Conservation (phyloP, 2,329 filamentous ascomycete genomes). For the Exophiala dermatitidis region DNA sequence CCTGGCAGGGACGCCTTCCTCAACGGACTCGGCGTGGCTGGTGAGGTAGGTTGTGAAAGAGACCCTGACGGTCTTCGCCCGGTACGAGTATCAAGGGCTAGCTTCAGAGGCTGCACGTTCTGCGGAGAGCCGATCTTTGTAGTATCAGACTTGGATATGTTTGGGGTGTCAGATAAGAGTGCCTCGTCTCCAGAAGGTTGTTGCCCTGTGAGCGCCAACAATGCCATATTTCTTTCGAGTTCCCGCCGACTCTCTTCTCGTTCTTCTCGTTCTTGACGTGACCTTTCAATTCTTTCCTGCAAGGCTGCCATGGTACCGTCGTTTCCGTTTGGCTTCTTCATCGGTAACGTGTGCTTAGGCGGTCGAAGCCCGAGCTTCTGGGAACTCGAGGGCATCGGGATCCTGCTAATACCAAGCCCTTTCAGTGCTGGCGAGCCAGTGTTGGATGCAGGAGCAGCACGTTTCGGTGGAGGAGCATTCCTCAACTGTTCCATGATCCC, state of each 20-base stretch:
- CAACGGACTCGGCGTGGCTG: slow-evolving; percentile 7
- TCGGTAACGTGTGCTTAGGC: no score
- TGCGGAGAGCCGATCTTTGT: not conserved
- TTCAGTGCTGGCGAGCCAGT: not conserved
- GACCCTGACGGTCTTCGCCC: not conserved
- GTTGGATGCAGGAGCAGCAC: not conserved
- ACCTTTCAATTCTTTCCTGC: not conserved
- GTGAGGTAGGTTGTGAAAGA: not conserved
- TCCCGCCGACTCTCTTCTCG: not conserved
- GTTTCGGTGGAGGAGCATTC: not conserved
- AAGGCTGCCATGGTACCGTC: not conserved
- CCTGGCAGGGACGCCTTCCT: slow-evolving; percentile 5
- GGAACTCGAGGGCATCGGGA: not conserved
- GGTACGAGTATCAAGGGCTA: slow-evolving; percentile 1
- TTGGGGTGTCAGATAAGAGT: slow-evolving; percentile 1
- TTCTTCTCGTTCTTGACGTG: not conserved
- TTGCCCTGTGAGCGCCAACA: not conserved
- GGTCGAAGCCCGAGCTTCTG: no score
- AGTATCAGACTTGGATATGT: slow-evolving; percentile 1
- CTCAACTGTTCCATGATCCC: not conserved
- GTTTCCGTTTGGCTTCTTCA: not conserved
- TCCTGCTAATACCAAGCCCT: not conserved
- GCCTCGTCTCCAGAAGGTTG: not conserved
- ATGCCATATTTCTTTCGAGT: not conserved
- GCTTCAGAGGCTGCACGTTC: not conserved